Percentiles rank a stretch among this genome's conserved stretches.
These are phyloP conservation scores for Beauveria australis DNA, from an alignment of 2,329 filamentous ascomycete genomes.

Conservation along the genomic window DNA sequence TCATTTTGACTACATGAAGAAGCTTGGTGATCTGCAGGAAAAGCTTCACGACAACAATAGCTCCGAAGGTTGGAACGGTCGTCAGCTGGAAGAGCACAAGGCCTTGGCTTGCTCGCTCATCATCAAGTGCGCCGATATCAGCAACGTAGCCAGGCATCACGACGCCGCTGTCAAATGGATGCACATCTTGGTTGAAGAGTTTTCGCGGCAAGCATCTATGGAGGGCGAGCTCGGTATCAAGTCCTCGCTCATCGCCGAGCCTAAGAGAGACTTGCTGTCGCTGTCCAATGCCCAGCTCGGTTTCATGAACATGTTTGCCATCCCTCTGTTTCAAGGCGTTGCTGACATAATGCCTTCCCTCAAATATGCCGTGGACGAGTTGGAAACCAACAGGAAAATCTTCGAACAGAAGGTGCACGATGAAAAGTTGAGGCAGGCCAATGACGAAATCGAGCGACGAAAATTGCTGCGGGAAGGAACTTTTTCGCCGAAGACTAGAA, in stretches of 20 bases:
- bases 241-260: constrained; percentile 77
- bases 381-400: constrained; percentile 64
- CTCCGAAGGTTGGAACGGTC: constrained; percentile 67
- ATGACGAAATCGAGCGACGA: constrained; percentile 29
- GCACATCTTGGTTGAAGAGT: constrained; percentile 88
- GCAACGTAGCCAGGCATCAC: constrained; percentile 87
- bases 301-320: constrained; percentile 94
- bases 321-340: constrained; percentile 83
- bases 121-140: constrained; percentile 98
- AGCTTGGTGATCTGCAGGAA: constrained; percentile 70
- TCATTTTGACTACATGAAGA: constrained; percentile 95
- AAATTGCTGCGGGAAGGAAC: constrained; percentile 31
- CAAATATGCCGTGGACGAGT: constrained; percentile 74
- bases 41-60: constrained; percentile 61
- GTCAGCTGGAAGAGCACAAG: constrained; percentile 67
- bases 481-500: constrained; percentile 38
- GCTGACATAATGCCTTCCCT: constrained; percentile 79
- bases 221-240: constrained; percentile 80
- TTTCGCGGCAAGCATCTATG: constrained; percentile 86
- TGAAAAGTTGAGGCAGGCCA: constrained; percentile 43
- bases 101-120: constrained; percentile 80
- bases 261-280: constrained; percentile 74
- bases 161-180: constrained; percentile 83
- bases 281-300: constrained; percentile 82
- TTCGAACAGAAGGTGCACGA: constrained; percentile 64